These are phyloP conservation scores for Penicillium coffeae DNA, from an alignment of 495 filamentous ascomycete genomes.

Conservation along the genomic window DNA sequence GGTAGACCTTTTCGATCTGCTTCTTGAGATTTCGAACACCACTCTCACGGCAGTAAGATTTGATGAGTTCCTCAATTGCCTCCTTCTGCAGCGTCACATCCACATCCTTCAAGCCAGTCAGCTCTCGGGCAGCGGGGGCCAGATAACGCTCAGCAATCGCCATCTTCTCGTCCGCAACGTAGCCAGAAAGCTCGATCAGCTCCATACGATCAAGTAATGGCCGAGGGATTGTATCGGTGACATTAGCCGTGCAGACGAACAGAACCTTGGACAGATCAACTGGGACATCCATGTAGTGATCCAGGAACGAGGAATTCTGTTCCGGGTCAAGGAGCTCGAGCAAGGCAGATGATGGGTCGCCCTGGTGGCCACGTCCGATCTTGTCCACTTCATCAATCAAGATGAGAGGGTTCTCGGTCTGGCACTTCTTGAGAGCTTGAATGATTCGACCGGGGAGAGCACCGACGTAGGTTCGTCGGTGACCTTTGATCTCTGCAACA, in stretches of 20 bases:
- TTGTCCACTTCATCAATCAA: constrained; percentile 98
- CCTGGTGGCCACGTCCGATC: constrained; percentile 91
- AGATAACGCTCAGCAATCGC: constrained; percentile 94
- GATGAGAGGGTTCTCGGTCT: constrained; percentile 96
- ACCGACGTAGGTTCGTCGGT: constrained; percentile 93
- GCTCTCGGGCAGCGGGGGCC: constrained; percentile 82
- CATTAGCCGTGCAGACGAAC: constrained; percentile 98
- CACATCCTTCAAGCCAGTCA: constrained; percentile 85
- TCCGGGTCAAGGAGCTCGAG: constrained; percentile 95
- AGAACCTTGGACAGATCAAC: constrained; percentile 97
- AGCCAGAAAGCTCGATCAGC: constrained; percentile 92
- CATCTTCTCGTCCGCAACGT: constrained; percentile 98
- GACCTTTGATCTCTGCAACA: constrained; percentile 99
- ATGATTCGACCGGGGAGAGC: constrained; percentile 95
- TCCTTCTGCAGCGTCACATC: constrained; percentile 78
- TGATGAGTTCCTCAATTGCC: constrained; percentile 94
- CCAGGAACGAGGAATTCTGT: constrained; percentile 95
- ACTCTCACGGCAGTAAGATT: constrained; percentile 95
- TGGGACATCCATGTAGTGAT: constrained; percentile 98
- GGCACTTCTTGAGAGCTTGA: constrained; percentile 97
- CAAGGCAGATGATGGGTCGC: constrained; percentile 91
- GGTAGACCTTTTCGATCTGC: constrained; percentile 98
- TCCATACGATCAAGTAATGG: constrained; percentile 98
- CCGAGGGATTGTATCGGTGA: constrained; percentile 96
- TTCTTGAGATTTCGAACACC: constrained; percentile 98